Percentiles rank a stretch among this genome's conserved stretches.
phyloP scores from a whole-genome alignment of 441 rosid species.

The Mallotus repandus region DNA sequence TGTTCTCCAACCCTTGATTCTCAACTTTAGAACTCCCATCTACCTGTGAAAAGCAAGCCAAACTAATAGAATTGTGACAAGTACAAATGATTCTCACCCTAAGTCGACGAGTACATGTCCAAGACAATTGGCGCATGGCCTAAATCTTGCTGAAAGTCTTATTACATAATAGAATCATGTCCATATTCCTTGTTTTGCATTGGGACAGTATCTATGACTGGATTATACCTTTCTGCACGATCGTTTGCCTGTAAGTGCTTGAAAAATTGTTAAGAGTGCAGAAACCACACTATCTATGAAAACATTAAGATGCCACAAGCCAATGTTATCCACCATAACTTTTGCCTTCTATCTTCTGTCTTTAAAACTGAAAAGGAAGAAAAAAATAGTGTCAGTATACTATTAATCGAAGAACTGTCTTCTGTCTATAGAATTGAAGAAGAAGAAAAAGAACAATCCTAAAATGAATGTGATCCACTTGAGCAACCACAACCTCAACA shows the following conservation, averaged over 20 bases:
- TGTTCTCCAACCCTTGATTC: conserved; percentile 81
- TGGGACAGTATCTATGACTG: background rate
- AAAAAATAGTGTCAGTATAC: too few species aligned
- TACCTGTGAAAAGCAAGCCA: conserved; percentile 38
- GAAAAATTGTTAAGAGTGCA: conserved; percentile 67
- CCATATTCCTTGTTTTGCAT: too few species aligned
- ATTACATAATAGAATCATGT: too few species aligned
- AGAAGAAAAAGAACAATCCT: too few species aligned
- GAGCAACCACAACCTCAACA: conserved; percentile 81
- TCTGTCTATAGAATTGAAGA: too few species aligned
- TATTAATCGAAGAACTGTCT: too few species aligned
- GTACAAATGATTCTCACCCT: background rate
- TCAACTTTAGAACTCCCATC: conserved; percentile 86
- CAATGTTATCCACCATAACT: conserved; percentile 83
- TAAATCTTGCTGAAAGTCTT: background rate
- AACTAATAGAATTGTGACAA: background rate
- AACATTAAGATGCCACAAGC: conserved; percentile 91
- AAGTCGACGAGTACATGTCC: background rate
- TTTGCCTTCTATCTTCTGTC: conserved; percentile 67
- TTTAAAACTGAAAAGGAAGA: conserved; percentile 51
- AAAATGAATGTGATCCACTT: conserved; percentile 37
- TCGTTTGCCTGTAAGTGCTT: conserved; percentile 74
- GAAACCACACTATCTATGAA: conserved; percentile 77
- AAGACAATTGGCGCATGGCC: background rate
- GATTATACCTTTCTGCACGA: conserved; percentile 68